phyloP scores from a whole-genome alignment of 2,329 filamentous ascomycete species.

The Colletotrichum somersetense region DNA sequence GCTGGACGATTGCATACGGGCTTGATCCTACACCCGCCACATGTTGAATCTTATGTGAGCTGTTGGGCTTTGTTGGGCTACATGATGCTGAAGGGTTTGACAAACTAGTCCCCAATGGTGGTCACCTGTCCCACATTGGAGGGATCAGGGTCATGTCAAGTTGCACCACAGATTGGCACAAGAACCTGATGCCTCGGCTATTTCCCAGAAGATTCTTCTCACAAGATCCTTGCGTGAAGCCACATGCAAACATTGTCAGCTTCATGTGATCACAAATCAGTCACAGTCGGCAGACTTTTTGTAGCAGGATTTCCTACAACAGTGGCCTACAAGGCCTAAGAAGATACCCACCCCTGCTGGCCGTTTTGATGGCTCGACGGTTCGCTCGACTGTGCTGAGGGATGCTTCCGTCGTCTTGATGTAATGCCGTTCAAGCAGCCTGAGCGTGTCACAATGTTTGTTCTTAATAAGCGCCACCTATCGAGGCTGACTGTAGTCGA shows the following conservation, averaged over 20 bases:
- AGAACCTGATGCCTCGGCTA: background rate
- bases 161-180: conserved; percentile 1
- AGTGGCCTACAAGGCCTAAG: background rate
- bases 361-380: background rate
- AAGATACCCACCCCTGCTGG: background rate
- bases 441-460: background rate
- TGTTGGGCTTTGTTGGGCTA: background rate
- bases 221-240: background rate
- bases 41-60: background rate
- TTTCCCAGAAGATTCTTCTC: background rate
- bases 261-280: background rate
- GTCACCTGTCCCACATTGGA: background rate
- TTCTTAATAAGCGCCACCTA: background rate
- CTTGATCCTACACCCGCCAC: background rate
- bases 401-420: conserved; percentile 1
- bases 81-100: background rate
- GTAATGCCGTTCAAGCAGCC: background rate
- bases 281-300: too few relatives aligned
- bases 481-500: background rate
- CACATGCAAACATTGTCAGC: background rate
- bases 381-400: background rate
- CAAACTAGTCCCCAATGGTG: background rate
- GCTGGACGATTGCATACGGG: background rate
- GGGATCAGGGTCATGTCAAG: background rate
- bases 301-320: background rate